phyloP scores from a whole-genome alignment of 768 basidiomycete genomes.

The Boletellus ananas region DNA sequence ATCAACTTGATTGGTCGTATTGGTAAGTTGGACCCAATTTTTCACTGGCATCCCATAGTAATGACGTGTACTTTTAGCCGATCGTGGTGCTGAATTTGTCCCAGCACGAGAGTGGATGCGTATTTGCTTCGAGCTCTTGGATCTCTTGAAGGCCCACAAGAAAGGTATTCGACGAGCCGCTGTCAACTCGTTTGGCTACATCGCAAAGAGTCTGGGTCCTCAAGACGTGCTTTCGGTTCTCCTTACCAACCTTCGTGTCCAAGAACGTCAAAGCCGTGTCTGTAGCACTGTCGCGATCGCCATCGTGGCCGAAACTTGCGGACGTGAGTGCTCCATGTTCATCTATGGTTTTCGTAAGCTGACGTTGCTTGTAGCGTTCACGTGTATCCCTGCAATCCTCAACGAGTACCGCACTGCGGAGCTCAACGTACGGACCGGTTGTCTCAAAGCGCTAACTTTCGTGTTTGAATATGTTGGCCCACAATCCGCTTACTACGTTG shows the following conservation, averaged over 20 bases:
- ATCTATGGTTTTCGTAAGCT: background rate
- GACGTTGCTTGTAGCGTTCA: constrained; percentile 62
- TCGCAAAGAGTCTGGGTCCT: constrained; percentile 98
- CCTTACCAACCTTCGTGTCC: constrained; percentile 93
- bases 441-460: constrained; percentile 97
- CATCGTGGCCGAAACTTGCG: constrained; percentile 91
- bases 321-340: constrained; percentile 40
- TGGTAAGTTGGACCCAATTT: constrained; percentile 32
- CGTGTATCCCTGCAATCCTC: constrained; percentile 96
- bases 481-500: constrained; percentile 94
- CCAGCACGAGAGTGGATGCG: constrained; percentile 99
- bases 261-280: constrained; percentile 98
- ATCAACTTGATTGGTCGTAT: constrained; percentile 99
- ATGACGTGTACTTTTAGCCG: constrained; percentile 46
- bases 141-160: constrained; percentile 97
- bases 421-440: constrained; percentile 97
- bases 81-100: constrained; percentile 98
- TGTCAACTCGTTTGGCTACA: constrained; percentile 99
- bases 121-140: constrained; percentile 97
- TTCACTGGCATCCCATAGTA: background rate
- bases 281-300: constrained; percentile 98
- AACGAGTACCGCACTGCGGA: constrained; percentile 99
- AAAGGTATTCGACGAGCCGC: constrained; percentile 98
- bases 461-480: constrained; percentile 99
- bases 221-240: constrained; percentile 96